Percentiles rank a stretch among this genome's conserved stretches.
These are phyloP conservation scores for Pseudopithomyces chartarum DNA, from an alignment of 2,329 filamentous ascomycete genomes.

Conservation along the genomic window DNA sequence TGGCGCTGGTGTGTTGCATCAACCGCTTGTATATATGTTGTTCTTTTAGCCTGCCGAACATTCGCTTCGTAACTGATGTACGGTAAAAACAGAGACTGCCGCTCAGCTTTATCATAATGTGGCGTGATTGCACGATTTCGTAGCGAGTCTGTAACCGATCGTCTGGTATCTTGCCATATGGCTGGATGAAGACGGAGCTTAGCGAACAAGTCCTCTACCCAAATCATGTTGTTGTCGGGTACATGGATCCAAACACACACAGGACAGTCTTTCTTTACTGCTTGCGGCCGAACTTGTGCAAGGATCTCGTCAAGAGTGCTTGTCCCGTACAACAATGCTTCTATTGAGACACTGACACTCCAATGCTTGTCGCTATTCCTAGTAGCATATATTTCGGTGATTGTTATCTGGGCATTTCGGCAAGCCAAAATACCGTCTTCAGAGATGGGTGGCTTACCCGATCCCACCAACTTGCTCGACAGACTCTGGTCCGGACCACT, in stretches of 20 bases:
- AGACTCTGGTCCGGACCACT: constrained; percentile 8
- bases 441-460: neutral
- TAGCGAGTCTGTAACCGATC: constrained; percentile 6
- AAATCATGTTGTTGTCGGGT: constrained; percentile 14
- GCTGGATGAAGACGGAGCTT: constrained; percentile 8
- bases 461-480: neutral
- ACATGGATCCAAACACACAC: constrained; percentile 15
- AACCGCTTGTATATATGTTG: neutral
- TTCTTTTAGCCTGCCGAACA: constrained; percentile 3
- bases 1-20: neutral
- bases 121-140: constrained; percentile 6
- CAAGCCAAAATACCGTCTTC: constrained; percentile 7
- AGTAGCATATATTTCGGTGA: constrained; percentile 11
- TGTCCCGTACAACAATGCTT: constrained; percentile 8
- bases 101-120: neutral
- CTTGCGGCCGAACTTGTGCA: constrained; percentile 7
- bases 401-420: constrained; percentile 10
- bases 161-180: constrained; percentile 7
- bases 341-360: constrained; percentile 9
- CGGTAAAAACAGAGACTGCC: neutral
- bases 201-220: constrained; percentile 11
- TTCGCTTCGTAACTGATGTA: constrained; percentile 11
- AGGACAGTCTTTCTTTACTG: neutral
- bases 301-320: constrained; percentile 8
- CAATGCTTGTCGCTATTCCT: constrained; percentile 7